These are phyloP conservation scores for Alternaria consortialis DNA, from an alignment of 2,329 filamentous ascomycete species.

Conservation along the genomic window DNA sequence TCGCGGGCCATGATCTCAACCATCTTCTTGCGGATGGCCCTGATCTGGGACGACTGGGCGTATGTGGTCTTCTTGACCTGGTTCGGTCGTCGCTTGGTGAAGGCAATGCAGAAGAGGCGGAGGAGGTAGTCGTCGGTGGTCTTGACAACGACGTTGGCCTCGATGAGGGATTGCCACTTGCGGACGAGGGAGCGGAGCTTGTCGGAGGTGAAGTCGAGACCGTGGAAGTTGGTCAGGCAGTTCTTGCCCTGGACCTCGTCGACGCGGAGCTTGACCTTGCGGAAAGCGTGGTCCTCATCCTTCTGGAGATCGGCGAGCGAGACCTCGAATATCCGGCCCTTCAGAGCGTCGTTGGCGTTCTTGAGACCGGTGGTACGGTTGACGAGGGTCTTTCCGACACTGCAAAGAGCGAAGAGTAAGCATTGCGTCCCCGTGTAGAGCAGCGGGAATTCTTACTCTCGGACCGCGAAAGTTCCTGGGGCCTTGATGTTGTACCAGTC, in stretches of 20 bases:
- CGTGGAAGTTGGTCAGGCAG: slow-evolving; percentile 99
- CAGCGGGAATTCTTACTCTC: slow-evolving; percentile 77
- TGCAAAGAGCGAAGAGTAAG: slow-evolving; percentile 57
- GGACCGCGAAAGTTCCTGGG: slow-evolving; percentile 91
- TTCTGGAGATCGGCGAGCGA: slow-evolving; percentile 99
- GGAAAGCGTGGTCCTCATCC: slow-evolving; percentile 99
- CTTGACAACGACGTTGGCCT: slow-evolving; percentile 99
- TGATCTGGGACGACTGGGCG: slow-evolving; percentile 95
- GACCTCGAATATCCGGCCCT: slow-evolving; percentile 98
- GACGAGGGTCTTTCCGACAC: slow-evolving; percentile 99
- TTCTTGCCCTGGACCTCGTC: slow-evolving; percentile 99
- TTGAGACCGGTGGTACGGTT: slow-evolving; percentile 99
- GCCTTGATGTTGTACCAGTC: slow-evolving; percentile 99
- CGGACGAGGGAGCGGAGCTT: slow-evolving; percentile 98
- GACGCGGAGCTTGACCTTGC: slow-evolving; percentile 98
- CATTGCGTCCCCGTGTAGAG: slow-evolving; percentile 31
- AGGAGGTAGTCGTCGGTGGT: slow-evolving; percentile 99
- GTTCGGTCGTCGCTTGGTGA: slow-evolving; percentile 99
- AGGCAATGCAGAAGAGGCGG: slow-evolving; percentile 97
- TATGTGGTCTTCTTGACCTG: slow-evolving; percentile 99
- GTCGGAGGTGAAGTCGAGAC: slow-evolving; percentile 99
- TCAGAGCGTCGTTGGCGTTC: slow-evolving; percentile 99
- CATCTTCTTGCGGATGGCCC: slow-evolving; percentile 99
- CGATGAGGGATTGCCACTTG: slow-evolving; percentile 99
- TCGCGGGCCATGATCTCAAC: slow-evolving; percentile 98